phyloP scores from a whole-genome alignment of 169 alveolate genomes.

The Pseudocohnilembus persalinus region DNA sequence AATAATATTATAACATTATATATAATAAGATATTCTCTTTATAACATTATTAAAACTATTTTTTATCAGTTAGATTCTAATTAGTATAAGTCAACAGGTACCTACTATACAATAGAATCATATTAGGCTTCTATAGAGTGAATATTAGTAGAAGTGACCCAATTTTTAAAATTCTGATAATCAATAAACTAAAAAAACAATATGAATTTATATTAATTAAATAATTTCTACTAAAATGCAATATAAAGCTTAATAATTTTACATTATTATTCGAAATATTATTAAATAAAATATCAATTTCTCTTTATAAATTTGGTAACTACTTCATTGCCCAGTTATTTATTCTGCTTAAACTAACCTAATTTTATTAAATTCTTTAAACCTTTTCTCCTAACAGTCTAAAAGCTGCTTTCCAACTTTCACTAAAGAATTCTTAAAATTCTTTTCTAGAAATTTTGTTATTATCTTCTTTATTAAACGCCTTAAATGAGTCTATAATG shows the following conservation, averaged over 20 bases:
- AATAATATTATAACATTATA: no score
- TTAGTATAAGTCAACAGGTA: conserved; percentile 14
- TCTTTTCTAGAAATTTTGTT: conserved; percentile 29
- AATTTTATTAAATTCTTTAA: neutral
- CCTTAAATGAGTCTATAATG: conserved; percentile 12
- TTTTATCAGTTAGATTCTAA: conserved; percentile 9
- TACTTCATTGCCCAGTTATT: conserved; percentile 19
- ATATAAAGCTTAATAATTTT: conserved; percentile 4
- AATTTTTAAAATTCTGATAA: neutral
- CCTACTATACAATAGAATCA: neutral
- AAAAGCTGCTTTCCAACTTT: conserved; percentile 27
- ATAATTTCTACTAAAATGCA: neutral
- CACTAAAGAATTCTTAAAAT: conserved; percentile 23
- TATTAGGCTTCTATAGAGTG: conserved; percentile 10
- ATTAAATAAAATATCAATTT: conserved; percentile 1
- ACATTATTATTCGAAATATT: neutral
- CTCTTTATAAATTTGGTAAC: neutral
- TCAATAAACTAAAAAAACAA: conserved; percentile 19
- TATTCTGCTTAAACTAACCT: neutral
- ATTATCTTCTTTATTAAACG: conserved; percentile 8
- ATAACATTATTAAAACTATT: no score
- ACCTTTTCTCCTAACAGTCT: conserved; percentile 13
- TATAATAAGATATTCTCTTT: no score
- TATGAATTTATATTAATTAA: neutral
- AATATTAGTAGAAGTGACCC: conserved; percentile 2